Evolutionary conservation across 495 filamentous ascomycete species (phyloP), one percentile per base, ranked within the genome.

Genomic region (Lentithecium fluviatile): DNA sequence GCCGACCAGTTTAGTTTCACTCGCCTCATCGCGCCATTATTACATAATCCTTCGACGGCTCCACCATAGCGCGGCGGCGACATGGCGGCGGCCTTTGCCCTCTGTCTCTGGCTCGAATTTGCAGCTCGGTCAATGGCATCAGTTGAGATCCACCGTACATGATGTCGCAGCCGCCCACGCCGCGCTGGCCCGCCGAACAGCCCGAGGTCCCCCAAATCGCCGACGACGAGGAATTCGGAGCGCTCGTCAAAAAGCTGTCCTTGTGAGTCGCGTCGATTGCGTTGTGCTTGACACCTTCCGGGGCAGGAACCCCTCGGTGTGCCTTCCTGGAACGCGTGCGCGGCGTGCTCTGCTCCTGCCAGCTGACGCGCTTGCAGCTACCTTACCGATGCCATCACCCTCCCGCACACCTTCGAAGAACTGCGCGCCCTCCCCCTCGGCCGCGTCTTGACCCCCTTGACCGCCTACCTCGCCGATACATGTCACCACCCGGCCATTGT

Each of bases 361-460:
- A 21, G 23, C 63, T 61, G 34, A 66, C 26, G 34, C 0, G 1
- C n/a, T 19, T 19, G 12, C 69, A 89, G 86, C 62, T 91, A 83
- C 71, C 78, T 93, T 40, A 74, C 80, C 45, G 80, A 83, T 26
- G 81, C 83, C 2, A 80, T 95, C 29, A 78, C 83, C 32, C 76
- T 83, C 36, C 83, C 88, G 11, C 81, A 84, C 69, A 88, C 85
- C 24, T 94, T 92, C 67, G 90, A 94, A 56, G 87, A 94, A 69
- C 80, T 95, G 42, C 79, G 87, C 52, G 87, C 83, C 15, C 84
- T 83, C 2, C 74, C 83, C 23, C 80, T 80, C 19, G 86, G 87
- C 0, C 83, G 86, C 13, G 76, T 79, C 50, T 76, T 96, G 38
- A 78, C 83, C 32, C 72, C 77, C 13, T 75, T 96, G 23, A 83